These are phyloP conservation scores for Eimeria tenella DNA, from an alignment of 169 alveolate species.

Conservation along the genomic window DNA sequence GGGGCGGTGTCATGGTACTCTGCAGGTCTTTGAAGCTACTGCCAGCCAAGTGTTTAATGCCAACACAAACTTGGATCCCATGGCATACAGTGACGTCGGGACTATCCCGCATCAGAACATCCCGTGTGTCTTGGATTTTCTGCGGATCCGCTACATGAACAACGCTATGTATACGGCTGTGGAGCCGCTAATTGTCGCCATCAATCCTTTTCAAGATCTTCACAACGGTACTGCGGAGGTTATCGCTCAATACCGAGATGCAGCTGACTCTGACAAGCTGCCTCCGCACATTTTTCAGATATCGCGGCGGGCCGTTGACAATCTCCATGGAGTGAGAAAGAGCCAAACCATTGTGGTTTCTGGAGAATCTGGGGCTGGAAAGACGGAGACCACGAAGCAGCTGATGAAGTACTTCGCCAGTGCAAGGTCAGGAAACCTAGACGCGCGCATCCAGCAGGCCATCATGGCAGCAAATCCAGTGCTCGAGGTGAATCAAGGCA, in stretches of 20 bases:
- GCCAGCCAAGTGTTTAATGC: constrained; percentile 52
- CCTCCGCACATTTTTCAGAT: constrained; percentile 93
- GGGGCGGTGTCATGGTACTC: neutral
- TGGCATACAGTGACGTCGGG: constrained; percentile 94
- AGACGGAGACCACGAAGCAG: constrained; percentile 97
- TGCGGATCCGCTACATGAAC: constrained; percentile 89
- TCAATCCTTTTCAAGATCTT: constrained; percentile 93
- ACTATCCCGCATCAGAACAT: constrained; percentile 92
- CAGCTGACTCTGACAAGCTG: constrained; percentile 84
- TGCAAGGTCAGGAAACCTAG: constrained; percentile 64
- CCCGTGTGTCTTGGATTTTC: constrained; percentile 93
- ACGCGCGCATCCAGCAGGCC: constrained; percentile 81
- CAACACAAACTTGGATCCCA: constrained; percentile 84
- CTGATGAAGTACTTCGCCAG: constrained; percentile 81
- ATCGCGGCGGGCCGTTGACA: constrained; percentile 84
- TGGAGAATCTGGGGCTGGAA: constrained; percentile 99
- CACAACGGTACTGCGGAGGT: constrained; percentile 90
- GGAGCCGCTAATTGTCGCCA: constrained; percentile 93
- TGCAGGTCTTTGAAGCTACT: constrained; percentile 69
- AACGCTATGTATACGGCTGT: constrained; percentile 93
- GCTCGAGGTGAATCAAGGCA: constrained; percentile 75
- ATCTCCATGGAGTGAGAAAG: constrained; percentile 66
- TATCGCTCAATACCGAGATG: constrained; percentile 88
- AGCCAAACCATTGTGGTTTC: constrained; percentile 96
- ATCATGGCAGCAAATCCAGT: constrained; percentile 90